phyloP scores from a whole-genome alignment of 2,329 filamentous ascomycete genomes.

The Capronia coronata region DNA sequence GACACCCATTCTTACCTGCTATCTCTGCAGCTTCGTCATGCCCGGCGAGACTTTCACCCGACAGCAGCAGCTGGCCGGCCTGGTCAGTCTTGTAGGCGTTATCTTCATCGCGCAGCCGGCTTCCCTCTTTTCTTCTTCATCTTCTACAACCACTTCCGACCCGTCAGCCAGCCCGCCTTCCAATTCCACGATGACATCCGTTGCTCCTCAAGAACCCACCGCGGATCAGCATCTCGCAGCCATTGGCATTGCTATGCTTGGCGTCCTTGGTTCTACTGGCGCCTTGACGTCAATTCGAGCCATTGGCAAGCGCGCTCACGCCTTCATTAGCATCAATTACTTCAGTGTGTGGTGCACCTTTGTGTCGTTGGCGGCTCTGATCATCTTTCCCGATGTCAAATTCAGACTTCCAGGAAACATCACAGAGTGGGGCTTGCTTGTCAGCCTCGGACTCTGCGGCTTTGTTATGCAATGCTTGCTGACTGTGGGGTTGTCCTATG shows the following conservation, averaged over 20 bases:
- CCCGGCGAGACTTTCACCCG: conserved; percentile 68
- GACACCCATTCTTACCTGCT: conserved; percentile 69
- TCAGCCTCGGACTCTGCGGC: conserved; percentile 64
- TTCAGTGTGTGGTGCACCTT: conserved; percentile 66
- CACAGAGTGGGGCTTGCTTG: conserved; percentile 60
- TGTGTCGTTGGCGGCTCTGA: conserved; percentile 57
- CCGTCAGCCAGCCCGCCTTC: conserved; percentile 28
- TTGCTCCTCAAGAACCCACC: conserved; percentile 37
- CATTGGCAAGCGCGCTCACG: conserved; percentile 73
- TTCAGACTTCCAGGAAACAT: conserved; percentile 50
- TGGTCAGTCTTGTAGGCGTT: conserved; percentile 71
- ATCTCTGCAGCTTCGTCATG: conserved; percentile 68
- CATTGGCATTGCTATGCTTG: conserved; percentile 64
- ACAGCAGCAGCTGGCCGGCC: conserved; percentile 66
- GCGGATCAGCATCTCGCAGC: conserved; percentile 62
- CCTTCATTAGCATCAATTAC: conserved; percentile 80
- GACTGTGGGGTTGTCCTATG: conserved; percentile 66
- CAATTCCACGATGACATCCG: conserved; percentile 23
- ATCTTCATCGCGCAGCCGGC: conserved; percentile 72
- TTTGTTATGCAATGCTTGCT: conserved; percentile 84
- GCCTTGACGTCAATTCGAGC: conserved; percentile 72
- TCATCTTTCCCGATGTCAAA: conserved; percentile 49
- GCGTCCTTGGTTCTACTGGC: conserved; percentile 67
- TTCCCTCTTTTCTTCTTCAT: conserved; percentile 45
- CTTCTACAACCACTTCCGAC: conserved; percentile 23